These are phyloP conservation scores for Solanum hybrid DNA, from an alignment of 305 asterid species.

Conservation along the genomic window DNA sequence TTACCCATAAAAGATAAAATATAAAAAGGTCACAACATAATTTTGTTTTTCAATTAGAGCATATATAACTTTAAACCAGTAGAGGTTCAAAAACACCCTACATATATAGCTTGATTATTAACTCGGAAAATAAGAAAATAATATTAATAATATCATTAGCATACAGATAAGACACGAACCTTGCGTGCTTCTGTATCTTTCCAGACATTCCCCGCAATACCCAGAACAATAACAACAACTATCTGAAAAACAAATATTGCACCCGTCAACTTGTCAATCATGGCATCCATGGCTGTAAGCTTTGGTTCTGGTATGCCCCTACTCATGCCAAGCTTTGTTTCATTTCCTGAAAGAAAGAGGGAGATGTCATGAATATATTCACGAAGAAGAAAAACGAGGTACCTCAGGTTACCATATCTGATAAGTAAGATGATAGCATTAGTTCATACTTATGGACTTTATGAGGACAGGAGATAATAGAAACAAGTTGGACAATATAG, in stretches of 20 bases:
- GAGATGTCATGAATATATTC: constrained; percentile 1
- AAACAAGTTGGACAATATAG: neutral
- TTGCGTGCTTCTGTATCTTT: constrained; percentile 95
- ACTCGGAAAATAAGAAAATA: neutral
- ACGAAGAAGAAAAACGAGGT: neutral
- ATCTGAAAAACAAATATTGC: constrained; percentile 93
- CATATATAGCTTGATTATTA: neutral
- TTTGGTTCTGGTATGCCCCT: constrained; percentile 98
- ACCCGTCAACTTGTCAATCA: constrained; percentile 98
- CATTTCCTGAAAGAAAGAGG: constrained; percentile 52
- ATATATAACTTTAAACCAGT: neutral
- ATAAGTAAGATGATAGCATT: neutral
- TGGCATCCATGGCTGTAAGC: constrained; percentile 98
- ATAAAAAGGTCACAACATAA: neutral
- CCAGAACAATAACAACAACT: constrained; percentile 89
- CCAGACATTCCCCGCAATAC: constrained; percentile 95
- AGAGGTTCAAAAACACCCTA: neutral
- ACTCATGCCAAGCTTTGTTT: constrained; percentile 98
- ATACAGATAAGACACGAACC: constrained; percentile 33
- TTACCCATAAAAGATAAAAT: neutral
- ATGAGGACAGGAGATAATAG: constrained; percentile 3
- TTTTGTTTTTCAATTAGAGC: neutral
- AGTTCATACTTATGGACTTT: neutral
- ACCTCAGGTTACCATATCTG: neutral
- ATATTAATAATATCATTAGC: neutral